phyloP scores from a whole-genome alignment of 2,329 filamentous ascomycete genomes.

The Trichophyton mentagrophytes region DNA sequence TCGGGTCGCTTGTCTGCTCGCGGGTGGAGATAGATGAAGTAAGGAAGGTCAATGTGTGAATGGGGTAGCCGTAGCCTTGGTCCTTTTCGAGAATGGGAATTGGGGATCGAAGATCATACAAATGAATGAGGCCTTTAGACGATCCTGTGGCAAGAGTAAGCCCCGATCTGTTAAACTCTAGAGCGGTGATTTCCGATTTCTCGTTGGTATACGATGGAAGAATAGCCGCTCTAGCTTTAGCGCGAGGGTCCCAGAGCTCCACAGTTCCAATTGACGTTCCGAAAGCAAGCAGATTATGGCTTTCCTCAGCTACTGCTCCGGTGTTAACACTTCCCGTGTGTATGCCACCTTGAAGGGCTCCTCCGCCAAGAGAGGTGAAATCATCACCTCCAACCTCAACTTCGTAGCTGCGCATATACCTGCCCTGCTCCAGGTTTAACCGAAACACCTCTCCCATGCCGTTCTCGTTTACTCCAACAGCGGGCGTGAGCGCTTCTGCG shows the following conservation, averaged over 20 bases:
- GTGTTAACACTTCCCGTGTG: constrained; percentile 76
- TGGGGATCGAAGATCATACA: constrained; percentile 85
- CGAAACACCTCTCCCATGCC: constrained; percentile 86
- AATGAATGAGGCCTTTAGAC: constrained; percentile 73
- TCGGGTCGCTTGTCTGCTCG: constrained; percentile 54
- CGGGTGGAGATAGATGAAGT: constrained; percentile 54
- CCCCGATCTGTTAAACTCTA: constrained; percentile 75
- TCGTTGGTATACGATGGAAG: constrained; percentile 44
- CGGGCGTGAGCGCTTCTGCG: constrained; percentile 73
- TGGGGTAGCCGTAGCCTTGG: constrained; percentile 86
- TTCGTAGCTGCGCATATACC: constrained; percentile 90
- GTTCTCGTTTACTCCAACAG: constrained; percentile 75
- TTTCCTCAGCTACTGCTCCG: constrained; percentile 72
- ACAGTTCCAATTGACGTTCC: constrained; percentile 91
- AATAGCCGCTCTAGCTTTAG: constrained; percentile 66
- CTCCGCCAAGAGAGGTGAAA: constrained; percentile 49
- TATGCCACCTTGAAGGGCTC: constrained; percentile 75
- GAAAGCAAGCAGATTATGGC: constrained; percentile 83
- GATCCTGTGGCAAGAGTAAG: constrained; percentile 76
- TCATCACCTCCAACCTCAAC: constrained; percentile 82
- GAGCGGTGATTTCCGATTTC: constrained; percentile 60
- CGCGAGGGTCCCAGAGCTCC: constrained; percentile 89
- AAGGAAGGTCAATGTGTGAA: constrained; percentile 66
- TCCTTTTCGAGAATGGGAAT: constrained; percentile 80
- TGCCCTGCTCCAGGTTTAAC: constrained; percentile 77